These are phyloP conservation scores for Peribolospora baueri DNA, from an alignment of 768 basidiomycete genomes.

Conservation along the genomic window DNA sequence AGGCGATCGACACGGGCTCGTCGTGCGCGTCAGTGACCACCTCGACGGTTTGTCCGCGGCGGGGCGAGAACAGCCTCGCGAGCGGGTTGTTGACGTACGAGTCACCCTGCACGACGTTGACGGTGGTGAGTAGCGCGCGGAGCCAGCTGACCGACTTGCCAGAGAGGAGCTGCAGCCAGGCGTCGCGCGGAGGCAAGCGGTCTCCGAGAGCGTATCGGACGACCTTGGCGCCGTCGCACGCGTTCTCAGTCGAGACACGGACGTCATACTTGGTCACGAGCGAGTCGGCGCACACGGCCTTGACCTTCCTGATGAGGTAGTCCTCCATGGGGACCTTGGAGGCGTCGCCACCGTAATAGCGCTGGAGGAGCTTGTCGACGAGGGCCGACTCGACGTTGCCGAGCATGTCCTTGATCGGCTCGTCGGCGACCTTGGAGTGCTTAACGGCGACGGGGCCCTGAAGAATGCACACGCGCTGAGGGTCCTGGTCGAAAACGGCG, in stretches of 20 bases:
- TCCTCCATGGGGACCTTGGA: slow-evolving; percentile 54
- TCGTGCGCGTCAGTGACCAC: slow-evolving; percentile 27
- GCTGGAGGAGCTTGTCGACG: slow-evolving; percentile 49
- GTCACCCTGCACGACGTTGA: slow-evolving; percentile 63
- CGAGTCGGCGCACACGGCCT: slow-evolving; percentile 12
- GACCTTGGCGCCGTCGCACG: slow-evolving; percentile 28
- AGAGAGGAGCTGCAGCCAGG: slow-evolving; percentile 66
- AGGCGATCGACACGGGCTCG: slow-evolving; percentile 32
- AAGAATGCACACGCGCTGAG: slow-evolving; percentile 88
- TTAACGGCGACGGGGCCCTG: slow-evolving; percentile 90
- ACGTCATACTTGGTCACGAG: slow-evolving; percentile 17
- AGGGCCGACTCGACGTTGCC: slow-evolving; percentile 63
- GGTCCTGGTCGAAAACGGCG: slow-evolving; percentile 95
- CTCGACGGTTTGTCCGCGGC: slow-evolving; percentile 50
- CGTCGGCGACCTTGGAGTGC: slow-evolving; percentile 64
- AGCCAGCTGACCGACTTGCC: slow-evolving; percentile 68
- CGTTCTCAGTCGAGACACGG: slow-evolving; percentile 25
- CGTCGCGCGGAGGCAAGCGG: slow-evolving; percentile 32
- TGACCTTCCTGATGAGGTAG: slow-evolving; percentile 36
- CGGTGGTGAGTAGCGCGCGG: slow-evolving; percentile 53
- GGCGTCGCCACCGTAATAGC: slow-evolving; percentile 50
- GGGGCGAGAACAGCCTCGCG: slow-evolving; percentile 60
- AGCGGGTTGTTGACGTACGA: slow-evolving; percentile 74
- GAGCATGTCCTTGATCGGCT: slow-evolving; percentile 76
- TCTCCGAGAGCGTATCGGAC: slow-evolving; percentile 27